These are phyloP conservation scores for Aspergillus hancockii DNA, from an alignment of 495 filamentous ascomycete species.

Conservation along the genomic window DNA sequence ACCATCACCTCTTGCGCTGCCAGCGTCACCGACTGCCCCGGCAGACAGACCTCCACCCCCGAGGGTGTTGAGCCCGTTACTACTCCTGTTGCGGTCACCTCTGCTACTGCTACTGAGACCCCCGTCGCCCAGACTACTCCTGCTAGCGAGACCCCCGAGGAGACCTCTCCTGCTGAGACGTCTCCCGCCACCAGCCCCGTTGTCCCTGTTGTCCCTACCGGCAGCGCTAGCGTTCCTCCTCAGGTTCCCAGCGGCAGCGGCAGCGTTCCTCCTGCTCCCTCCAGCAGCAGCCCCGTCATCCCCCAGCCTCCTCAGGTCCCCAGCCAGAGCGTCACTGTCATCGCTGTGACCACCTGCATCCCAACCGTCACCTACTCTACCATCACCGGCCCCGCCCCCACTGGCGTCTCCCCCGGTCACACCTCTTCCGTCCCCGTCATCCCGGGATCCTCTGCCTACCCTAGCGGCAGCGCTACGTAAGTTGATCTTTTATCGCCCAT, in stretches of 20 bases:
- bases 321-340: slow-evolving; percentile 25
- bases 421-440: slow-evolving; percentile 30
- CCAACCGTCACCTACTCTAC: slow-evolving; percentile 46
- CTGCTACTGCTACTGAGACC: slow-evolving; percentile 20
- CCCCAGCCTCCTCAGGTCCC: slow-evolving; percentile 10
- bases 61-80: slow-evolving; percentile 22
- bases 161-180: slow-evolving; percentile 14
- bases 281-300: slow-evolving; percentile 20
- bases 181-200: slow-evolving; percentile 14
- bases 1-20: slow-evolving; percentile 63
- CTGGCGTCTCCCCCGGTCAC: slow-evolving; percentile 26
- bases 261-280: slow-evolving; percentile 19
- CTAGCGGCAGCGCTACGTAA: slow-evolving; percentile 31
- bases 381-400: slow-evolving; percentile 28
- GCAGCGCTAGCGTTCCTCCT: slow-evolving; percentile 14
- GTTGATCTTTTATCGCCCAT: slow-evolving; percentile 21
- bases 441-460: slow-evolving; percentile 23
- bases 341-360: slow-evolving; percentile 45
- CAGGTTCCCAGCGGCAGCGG: slow-evolving; percentile 13
- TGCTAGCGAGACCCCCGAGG: slow-evolving; percentile 12
- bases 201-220: slow-evolving; percentile 19
- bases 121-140: slow-evolving; percentile 17
- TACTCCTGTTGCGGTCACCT: slow-evolving; percentile 13
- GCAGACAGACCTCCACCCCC: slow-evolving; percentile 23
- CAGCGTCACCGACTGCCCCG: slow-evolving; percentile 61